phyloP scores from a whole-genome alignment of 2,329 filamentous ascomycete species.

The Penicillium olsonii region DNA sequence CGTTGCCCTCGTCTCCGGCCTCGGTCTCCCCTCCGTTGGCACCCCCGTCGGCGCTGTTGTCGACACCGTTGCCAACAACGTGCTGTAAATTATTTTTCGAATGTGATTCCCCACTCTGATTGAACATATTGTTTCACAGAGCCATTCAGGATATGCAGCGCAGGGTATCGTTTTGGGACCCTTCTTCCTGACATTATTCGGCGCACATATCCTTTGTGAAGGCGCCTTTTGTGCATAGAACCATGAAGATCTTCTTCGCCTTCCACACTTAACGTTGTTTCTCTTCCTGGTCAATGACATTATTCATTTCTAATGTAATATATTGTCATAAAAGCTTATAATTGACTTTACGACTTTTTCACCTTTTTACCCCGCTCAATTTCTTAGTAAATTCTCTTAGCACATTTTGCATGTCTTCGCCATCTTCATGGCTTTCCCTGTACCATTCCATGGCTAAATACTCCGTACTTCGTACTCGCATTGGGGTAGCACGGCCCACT shows the following conservation, averaged over 20 bases:
- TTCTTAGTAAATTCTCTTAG: background rate
- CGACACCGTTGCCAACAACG: slow-evolving; percentile 26
- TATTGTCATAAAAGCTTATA: slow-evolving; percentile 3
- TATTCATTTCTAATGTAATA: slow-evolving; percentile 11
- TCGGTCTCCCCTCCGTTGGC: slow-evolving; percentile 31
- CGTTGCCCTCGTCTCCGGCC: slow-evolving; percentile 28
- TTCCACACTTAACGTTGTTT: slow-evolving; percentile 12
- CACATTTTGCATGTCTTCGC: too few species aligned
- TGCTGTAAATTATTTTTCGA: slow-evolving; percentile 21
- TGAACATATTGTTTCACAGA: slow-evolving; percentile 8
- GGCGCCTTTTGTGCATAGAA: slow-evolving; percentile 18
- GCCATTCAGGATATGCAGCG: slow-evolving; percentile 21
- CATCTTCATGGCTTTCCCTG: too few species aligned
- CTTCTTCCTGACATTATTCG: slow-evolving; percentile 16
- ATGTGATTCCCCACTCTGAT: background rate
- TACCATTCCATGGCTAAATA: too few species aligned
- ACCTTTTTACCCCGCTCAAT: background rate
- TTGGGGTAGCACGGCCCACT: too few species aligned
- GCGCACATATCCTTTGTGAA: slow-evolving; percentile 19
- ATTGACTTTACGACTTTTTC: slow-evolving; percentile 1
- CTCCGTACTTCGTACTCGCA: too few species aligned
- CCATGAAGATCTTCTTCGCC: slow-evolving; percentile 13
- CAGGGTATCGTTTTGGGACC: slow-evolving; percentile 22
- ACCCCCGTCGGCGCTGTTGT: slow-evolving; percentile 30
- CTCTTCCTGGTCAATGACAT: slow-evolving; percentile 16